A percentile compares a stretch with the other conserved stretches of the same genome.
phyloP scores from a whole-genome alignment of 805 yeast species.

The Wilhelminamyces savonicus region DNA sequence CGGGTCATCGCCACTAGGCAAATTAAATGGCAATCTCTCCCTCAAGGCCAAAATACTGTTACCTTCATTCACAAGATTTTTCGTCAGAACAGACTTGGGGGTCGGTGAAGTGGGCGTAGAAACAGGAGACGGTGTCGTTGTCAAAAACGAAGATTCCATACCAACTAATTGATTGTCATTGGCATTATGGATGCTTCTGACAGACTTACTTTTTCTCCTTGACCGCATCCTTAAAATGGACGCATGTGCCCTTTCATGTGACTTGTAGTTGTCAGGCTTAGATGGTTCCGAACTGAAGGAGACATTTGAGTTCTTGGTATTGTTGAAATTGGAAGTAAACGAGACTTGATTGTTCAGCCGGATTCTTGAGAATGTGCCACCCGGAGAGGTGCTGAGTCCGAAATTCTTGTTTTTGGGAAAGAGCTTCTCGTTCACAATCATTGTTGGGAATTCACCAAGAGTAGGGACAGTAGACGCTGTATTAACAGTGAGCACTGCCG shows the following conservation, averaged over 20 bases:
- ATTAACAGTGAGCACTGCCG: conserved; percentile 2
- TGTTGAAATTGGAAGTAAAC: conserved; percentile 1
- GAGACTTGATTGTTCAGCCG: no score
- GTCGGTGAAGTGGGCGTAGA: conserved; percentile 17
- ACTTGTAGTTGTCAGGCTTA: conserved; percentile 27
- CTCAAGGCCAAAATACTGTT: no score
- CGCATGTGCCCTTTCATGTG: conserved; percentile 61
- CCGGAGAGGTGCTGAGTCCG: no score
- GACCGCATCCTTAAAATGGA: conserved; percentile 55
- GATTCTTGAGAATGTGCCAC: conserved; percentile 8
- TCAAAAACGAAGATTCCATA: no score
- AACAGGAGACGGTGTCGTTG: conserved; percentile 9
- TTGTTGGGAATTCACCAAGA: conserved; percentile 36
- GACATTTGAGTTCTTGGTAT: conserved; percentile 2
- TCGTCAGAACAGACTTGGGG: conserved; percentile 5
- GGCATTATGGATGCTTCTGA: conserved; percentile 20
- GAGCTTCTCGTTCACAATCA: conserved; percentile 23
- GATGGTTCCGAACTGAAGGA: conserved; percentile 22
- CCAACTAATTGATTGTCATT: conserved; percentile 14
- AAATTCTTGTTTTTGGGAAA: conserved; percentile 7
- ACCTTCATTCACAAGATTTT: no score
- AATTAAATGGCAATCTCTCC: no score
- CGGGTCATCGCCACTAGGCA: no score
- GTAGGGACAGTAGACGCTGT: conserved; percentile 31
- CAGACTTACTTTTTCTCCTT: conserved; percentile 45